Conservation (phyloP, 805 yeast genomes). For the Saturnispora bothae region DNA sequence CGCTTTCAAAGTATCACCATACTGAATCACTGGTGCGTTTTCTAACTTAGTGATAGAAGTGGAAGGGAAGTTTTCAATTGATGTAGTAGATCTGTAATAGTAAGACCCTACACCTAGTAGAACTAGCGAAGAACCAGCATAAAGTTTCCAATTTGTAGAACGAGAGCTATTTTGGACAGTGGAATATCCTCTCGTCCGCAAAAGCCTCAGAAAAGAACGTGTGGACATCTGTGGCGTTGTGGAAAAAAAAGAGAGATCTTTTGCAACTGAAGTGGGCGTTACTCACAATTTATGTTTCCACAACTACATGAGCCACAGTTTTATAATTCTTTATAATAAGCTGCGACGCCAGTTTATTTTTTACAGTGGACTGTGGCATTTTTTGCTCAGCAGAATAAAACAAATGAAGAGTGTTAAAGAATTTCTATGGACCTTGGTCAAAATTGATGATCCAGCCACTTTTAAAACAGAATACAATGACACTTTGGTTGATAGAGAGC, state of each 20-base stretch:
- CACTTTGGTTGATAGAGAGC: conserved; percentile 11
- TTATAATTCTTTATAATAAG: not conserved
- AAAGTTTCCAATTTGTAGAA: too few relatives aligned
- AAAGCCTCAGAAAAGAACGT: too few relatives aligned
- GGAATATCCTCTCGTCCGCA: too few relatives aligned
- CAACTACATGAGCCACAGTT: not conserved
- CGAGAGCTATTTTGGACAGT: too few relatives aligned
- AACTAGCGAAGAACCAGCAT: too few relatives aligned
- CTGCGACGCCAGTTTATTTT: not conserved
- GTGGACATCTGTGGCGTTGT: too few relatives aligned
- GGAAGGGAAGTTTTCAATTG: conserved; percentile 20
- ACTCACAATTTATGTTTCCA: conserved; percentile 15
- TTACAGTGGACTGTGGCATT: not conserved
- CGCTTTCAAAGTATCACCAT: conserved; percentile 42
- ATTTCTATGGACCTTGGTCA: not conserved
- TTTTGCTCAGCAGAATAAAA: not conserved
- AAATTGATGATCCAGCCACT: conserved; percentile 10
- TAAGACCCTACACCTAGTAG: too few relatives aligned
- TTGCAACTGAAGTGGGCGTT: too few relatives aligned
- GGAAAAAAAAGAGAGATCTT: not conserved
- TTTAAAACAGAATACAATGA: conserved; percentile 13
- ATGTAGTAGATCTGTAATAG: too few relatives aligned
- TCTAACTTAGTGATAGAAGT: conserved; percentile 40
- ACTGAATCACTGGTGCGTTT: conserved; percentile 37
- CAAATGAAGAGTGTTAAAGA: not conserved